phyloP scores from a whole-genome alignment of 164 flowering plant species.

The Macadamia integrifolia region DNA sequence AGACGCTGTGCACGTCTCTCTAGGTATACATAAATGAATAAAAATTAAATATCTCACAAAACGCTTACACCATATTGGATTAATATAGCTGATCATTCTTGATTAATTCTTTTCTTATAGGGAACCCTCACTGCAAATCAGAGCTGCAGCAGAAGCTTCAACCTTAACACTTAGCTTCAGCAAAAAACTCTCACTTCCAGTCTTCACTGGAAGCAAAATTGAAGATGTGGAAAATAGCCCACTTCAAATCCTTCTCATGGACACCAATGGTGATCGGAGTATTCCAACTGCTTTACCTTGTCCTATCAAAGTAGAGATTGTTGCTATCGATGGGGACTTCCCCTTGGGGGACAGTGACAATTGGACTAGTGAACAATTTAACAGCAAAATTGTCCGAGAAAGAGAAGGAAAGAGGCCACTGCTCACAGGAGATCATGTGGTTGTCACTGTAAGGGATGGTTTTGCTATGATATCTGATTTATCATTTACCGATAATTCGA shows the following conservation, averaged over 20 bases:
- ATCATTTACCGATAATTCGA: slow-evolving; percentile 68
- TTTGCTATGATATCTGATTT: slow-evolving; percentile 32
- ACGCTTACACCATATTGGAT: too few species aligned
- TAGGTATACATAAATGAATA: slow-evolving; percentile 2
- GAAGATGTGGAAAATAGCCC: slow-evolving; percentile 30
- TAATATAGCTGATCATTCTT: neutral
- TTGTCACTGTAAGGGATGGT: slow-evolving; percentile 41
- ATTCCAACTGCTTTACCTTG: slow-evolving; percentile 16
- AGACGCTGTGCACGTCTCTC: slow-evolving; percentile 16
- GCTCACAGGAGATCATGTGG: slow-evolving; percentile 45
- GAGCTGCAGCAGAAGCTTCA: slow-evolving; percentile 36
- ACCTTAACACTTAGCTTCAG: slow-evolving; percentile 38
- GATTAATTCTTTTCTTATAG: neutral
- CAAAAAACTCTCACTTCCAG: slow-evolving; percentile 39
- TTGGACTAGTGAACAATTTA: slow-evolving; percentile 54
- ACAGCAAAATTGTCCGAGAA: slow-evolving; percentile 40
- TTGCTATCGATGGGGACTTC: slow-evolving; percentile 64
- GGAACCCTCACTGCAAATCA: slow-evolving; percentile 42
- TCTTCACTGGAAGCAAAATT: slow-evolving; percentile 62
- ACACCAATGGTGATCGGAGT: slow-evolving; percentile 14
- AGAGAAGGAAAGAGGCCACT: slow-evolving; percentile 59
- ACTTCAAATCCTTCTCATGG: slow-evolving; percentile 35
- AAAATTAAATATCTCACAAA: neutral
- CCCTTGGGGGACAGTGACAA: slow-evolving; percentile 15
- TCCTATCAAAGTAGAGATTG: slow-evolving; percentile 46